phyloP scores from a whole-genome alignment of 345 rosid genomes.

The Alliaria petiolata region DNA sequence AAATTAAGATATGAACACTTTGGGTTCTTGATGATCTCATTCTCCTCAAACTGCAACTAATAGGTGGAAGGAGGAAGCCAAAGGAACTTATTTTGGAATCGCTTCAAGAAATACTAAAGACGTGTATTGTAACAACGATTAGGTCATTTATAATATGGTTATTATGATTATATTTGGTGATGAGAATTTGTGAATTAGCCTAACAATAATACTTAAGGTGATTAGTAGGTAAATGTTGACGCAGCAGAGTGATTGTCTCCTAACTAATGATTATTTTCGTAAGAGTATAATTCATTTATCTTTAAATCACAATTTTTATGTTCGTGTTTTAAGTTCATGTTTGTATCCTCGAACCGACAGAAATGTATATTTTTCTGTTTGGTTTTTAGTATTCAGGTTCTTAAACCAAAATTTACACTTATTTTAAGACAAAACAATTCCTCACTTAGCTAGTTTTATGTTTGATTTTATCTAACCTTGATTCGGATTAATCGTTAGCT shows the following conservation, averaged over 20 bases:
- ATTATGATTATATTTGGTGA: slow-evolving; percentile 25
- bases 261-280: slow-evolving; percentile 15
- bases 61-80: slow-evolving; percentile 5
- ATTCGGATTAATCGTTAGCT: no score
- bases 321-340: background rate
- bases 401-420: background rate
- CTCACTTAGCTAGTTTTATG: no score
- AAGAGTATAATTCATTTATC: background rate
- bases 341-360: background rate
- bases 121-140: slow-evolving; percentile 13
- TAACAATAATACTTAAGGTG: background rate
- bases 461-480: no score
- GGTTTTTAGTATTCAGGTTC: background rate
- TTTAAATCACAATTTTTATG: background rate
- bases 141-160: slow-evolving; percentile 6
- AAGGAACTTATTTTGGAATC: slow-evolving; percentile 6
- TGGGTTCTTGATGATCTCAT: slow-evolving; percentile 17
- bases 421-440: no score
- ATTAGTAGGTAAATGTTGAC: slow-evolving; percentile 30
- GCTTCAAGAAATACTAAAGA: slow-evolving; percentile 30
- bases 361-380: background rate
- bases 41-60: background rate
- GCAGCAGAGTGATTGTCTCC: slow-evolving; percentile 25
- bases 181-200: background rate
- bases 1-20: background rate